A percentile compares a stretch with the other conserved stretches of the same genome.
These are phyloP conservation scores for Pezicula rhizophila DNA, from an alignment of 2,329 filamentous ascomycete species.

Conservation along the genomic window DNA sequence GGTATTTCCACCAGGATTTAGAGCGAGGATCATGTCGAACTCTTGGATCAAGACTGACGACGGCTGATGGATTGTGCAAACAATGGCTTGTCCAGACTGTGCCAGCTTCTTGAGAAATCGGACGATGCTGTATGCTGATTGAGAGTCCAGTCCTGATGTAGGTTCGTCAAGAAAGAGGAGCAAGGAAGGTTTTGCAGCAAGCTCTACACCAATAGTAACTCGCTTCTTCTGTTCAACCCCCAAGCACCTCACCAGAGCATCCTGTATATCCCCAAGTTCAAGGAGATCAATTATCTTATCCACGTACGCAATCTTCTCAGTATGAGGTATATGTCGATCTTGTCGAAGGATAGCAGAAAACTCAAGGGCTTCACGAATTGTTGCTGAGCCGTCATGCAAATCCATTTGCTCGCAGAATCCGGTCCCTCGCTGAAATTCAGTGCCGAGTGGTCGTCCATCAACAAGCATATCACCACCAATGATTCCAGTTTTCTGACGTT, in stretches of 20 bases:
- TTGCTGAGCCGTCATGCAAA: constrained; percentile 61
- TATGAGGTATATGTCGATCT: constrained; percentile 42
- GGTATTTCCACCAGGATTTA: constrained; percentile 60
- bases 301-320: constrained; percentile 62
- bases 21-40: constrained; percentile 67
- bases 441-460: constrained; percentile 54
- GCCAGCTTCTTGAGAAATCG: constrained; percentile 64
- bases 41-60: constrained; percentile 63
- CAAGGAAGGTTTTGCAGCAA: constrained; percentile 63
- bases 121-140: constrained; percentile 63
- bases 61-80: constrained; percentile 71
- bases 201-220: constrained; percentile 67
- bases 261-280: constrained; percentile 59
- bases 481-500: constrained; percentile 62
- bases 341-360: constrained; percentile 64
- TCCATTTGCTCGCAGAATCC: constrained; percentile 71
- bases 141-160: constrained; percentile 63
- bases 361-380: constrained; percentile 61
- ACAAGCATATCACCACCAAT: constrained; percentile 63
- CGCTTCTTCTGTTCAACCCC: constrained; percentile 51
- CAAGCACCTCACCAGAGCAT: constrained; percentile 58
- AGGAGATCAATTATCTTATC: constrained; percentile 60
- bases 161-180: constrained; percentile 69
- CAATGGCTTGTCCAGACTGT: constrained; percentile 61
- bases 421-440: constrained; percentile 62